Percentiles rank a stretch among this genome's conserved stretches.
phyloP scores from a whole-genome alignment of 257 asterid genomes.

The Pogostemon cablin region DNA sequence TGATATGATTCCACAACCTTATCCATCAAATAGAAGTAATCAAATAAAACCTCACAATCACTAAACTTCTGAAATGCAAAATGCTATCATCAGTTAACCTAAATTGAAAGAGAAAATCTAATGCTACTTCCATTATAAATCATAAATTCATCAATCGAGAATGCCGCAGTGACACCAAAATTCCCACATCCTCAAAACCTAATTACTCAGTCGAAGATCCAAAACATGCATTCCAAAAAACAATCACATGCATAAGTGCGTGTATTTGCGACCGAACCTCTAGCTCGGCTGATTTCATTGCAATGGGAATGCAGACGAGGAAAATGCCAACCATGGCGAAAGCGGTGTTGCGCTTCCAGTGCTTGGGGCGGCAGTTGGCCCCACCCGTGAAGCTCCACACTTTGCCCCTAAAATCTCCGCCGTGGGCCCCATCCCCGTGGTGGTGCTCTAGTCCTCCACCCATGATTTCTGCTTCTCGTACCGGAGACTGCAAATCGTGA shows the following conservation, averaged over 20 bases:
- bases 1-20: too few relatives aligned
- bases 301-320: constrained; percentile 80
- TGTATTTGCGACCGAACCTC: constrained; percentile 53
- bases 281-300: constrained; percentile 84
- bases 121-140: background rate
- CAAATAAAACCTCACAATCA: background rate
- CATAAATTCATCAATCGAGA: background rate
- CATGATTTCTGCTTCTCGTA: constrained; percentile 36
- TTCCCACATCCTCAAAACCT: background rate
- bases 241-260: background rate
- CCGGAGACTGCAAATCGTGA: constrained; percentile 17
- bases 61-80: constrained; percentile 6
- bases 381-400: constrained; percentile 98
- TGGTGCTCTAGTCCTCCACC: constrained; percentile 91
- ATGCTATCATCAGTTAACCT: constrained; percentile 2
- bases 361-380: constrained; percentile 86
- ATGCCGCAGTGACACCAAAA: constrained; percentile 2
- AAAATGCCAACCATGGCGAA: constrained; percentile 89
- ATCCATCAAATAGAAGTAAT: background rate
- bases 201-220: constrained; percentile 21
- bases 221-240: background rate
- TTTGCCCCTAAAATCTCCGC: constrained; percentile 79
- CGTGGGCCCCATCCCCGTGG: constrained; percentile 59
- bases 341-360: constrained; percentile 98
- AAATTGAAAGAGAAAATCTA: background rate